These are phyloP conservation scores for Luffa aegyptiaca DNA, from an alignment of 306 rosid species.

Conservation along the genomic window DNA sequence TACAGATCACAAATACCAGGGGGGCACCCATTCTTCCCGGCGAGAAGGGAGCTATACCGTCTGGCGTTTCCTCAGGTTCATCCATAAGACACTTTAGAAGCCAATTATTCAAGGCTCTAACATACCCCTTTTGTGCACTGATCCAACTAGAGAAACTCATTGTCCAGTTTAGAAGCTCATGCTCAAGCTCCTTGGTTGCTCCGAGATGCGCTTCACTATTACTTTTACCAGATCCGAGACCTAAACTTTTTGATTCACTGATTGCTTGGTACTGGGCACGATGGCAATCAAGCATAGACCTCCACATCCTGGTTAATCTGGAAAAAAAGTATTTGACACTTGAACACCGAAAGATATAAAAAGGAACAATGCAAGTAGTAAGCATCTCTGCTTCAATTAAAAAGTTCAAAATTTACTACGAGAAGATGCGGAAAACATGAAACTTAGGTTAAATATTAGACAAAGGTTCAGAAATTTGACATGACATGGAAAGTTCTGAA, in stretches of 20 bases:
- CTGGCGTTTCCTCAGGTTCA: slow-evolving; percentile 87
- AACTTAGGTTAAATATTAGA: background rate
- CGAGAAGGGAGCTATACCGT: slow-evolving; percentile 84
- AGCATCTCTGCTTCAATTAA: background rate
- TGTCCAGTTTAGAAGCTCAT: slow-evolving; percentile 85
- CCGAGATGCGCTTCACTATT: slow-evolving; percentile 46
- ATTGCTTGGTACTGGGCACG: slow-evolving; percentile 65
- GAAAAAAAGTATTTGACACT: background rate
- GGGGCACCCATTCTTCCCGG: slow-evolving; percentile 96
- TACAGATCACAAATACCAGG: slow-evolving; percentile 75
- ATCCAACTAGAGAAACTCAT: slow-evolving; percentile 75
- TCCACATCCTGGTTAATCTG: slow-evolving; percentile 94
- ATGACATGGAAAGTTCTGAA: background rate
- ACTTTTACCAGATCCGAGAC: slow-evolving; percentile 70
- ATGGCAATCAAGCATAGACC: slow-evolving; percentile 91
- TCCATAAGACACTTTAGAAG: slow-evolving; percentile 66
- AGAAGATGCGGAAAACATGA: background rate
- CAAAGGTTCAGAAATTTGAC: background rate
- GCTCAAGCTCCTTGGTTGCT: slow-evolving; percentile 72
- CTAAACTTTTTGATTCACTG: slow-evolving; percentile 81
- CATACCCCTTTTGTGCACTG: slow-evolving; percentile 79
- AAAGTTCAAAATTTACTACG: background rate
- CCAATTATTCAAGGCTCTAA: slow-evolving; percentile 82
- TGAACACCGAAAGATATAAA: background rate
- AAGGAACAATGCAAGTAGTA: background rate